Percentiles rank a stretch among this genome's conserved stretches.
Conservation (phyloP, 805 yeast species). For the Pichia occidentalis region DNA sequence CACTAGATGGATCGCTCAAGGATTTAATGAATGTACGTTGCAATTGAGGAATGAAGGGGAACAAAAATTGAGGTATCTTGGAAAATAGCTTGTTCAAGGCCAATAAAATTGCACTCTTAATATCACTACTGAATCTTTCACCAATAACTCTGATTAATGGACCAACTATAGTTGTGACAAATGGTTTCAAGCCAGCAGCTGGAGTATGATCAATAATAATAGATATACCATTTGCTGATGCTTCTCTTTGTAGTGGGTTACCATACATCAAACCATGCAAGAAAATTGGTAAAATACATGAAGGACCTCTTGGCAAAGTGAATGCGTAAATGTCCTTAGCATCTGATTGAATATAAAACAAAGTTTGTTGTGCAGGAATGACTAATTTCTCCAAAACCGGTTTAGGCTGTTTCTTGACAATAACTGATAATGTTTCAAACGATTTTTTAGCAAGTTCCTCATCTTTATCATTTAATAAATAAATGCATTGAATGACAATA, state of each 20-base stretch:
- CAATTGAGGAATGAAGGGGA: conserved; percentile 95
- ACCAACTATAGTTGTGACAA: conserved; percentile 91
- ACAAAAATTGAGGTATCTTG: conserved; percentile 82
- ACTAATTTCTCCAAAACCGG: conserved; percentile 71
- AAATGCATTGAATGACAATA: conserved; percentile 62
- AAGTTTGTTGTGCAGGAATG: conserved; percentile 70
- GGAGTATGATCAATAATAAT: conserved; percentile 82
- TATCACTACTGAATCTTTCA: conserved; percentile 85
- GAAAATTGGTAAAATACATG: conserved; percentile 83
- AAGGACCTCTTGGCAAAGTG: conserved; percentile 74
- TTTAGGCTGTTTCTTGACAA: conserved; percentile 69
- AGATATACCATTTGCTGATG: conserved; percentile 83
- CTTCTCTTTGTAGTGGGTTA: conserved; percentile 71
- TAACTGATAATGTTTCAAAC: conserved; percentile 54
- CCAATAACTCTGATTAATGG: conserved; percentile 97
- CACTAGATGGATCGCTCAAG: conserved; percentile 69
- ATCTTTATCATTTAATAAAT: conserved; percentile 66
- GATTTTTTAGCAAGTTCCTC: conserved; percentile 56
- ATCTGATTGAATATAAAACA: conserved; percentile 54
- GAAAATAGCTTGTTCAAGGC: conserved; percentile 74
- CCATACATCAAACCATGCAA: conserved; percentile 96
- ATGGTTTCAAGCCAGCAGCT: conserved; percentile 72
- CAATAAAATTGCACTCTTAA: conserved; percentile 86
- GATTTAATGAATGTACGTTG: conserved; percentile 96
- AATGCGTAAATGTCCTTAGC: conserved; percentile 72